Evolutionary conservation across 2,329 filamentous ascomycete genomes (phyloP), one percentile per base, ranked within the genome.

Genomic region (Colletotrichum zoysiae): DNA sequence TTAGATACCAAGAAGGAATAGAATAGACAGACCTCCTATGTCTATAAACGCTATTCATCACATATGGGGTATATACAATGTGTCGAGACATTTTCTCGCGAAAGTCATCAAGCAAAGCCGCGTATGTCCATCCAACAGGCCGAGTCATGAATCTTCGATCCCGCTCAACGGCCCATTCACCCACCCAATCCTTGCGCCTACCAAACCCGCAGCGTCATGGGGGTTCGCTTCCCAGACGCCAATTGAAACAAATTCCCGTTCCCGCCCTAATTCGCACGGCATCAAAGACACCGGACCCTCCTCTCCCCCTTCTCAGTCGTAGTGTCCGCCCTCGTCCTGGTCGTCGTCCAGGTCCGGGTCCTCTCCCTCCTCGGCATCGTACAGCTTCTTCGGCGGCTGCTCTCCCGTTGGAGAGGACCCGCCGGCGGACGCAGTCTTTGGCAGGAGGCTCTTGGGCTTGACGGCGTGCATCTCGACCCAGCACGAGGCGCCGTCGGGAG

Each of bases 391-490:
- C 30, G 71, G 57, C 51, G 63, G 65, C 63, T 58, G 44, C 26
- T 74, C 53, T 42, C 42, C 33, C 61, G 55, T 65, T 71, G 44
- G 73, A 70, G 33, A 40, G 23, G 60, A 50, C 48, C 44, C 60
- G 53, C 26, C 20, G 44, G 44, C 59, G 12, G 44, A 51, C n/a
- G 44, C n/a, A 12, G 30, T 38, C 20, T 40, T 62, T 23, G 23
- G 59, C 58, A 75, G 42, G 2, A 77, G 60, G 44, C 70, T 67
- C 48, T 71, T 74, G 5, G 77, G 75, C 65, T 65, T 75, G 26
- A 82, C 77, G 18, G 67, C 73, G 63, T 83, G 81, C 50, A 75
- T 70, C 77, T 83, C 81, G 40, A 83, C 81, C 81, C 81, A 83
- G 65, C 79, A 81, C 12, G 78, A 74, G 53, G 75, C 74, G 5